These are phyloP conservation scores for bread wheat (Triticum aestivum) DNA, from an alignment of 176 grass and related monocot genomes.

Conservation along the genomic window DNA sequence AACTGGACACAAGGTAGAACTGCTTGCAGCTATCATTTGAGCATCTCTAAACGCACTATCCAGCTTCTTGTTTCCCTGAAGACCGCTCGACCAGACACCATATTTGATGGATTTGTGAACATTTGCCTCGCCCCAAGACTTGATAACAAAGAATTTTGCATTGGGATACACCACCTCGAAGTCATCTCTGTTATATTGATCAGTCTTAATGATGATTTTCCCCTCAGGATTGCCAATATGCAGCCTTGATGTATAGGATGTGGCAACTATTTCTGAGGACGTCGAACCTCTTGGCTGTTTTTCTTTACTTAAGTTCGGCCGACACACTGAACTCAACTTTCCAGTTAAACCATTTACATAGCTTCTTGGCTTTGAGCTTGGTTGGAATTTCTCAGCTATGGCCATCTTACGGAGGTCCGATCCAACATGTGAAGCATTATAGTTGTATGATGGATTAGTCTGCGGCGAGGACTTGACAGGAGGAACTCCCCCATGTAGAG, in stretches of 20 bases:
- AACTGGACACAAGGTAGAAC: slow-evolving; percentile 52
- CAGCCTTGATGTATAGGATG: slow-evolving; percentile 52
- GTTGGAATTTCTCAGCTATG: slow-evolving; percentile 29
- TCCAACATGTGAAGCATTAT: slow-evolving; percentile 31
- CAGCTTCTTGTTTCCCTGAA: slow-evolving; percentile 53
- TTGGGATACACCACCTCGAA: slow-evolving; percentile 66
- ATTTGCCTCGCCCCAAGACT: slow-evolving; percentile 51
- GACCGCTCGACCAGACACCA: slow-evolving; percentile 59
- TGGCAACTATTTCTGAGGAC: slow-evolving; percentile 30
- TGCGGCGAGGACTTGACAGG: slow-evolving; percentile 26
- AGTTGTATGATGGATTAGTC: slow-evolving; percentile 29
- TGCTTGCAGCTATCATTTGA: slow-evolving; percentile 48
- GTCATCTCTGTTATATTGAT: slow-evolving; percentile 73
- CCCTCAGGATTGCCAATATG: slow-evolving; percentile 33
- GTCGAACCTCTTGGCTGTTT: slow-evolving; percentile 7
- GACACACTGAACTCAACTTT: slow-evolving; percentile 14
- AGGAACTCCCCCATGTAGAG: slow-evolving; percentile 25
- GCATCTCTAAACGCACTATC: slow-evolving; percentile 50
- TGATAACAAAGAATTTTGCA: slow-evolving; percentile 90
- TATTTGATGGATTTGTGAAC: slow-evolving; percentile 83
- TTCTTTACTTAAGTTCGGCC: slow-evolving; percentile 32
- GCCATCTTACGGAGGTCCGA: slow-evolving; percentile 30
- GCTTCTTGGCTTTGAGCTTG: slow-evolving; percentile 21
- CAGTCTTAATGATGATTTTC: slow-evolving; percentile 55
- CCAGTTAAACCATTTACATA: background rate